Conservation (phyloP, 208 protist species). For the Endotrypanum monterogeii region DNA sequence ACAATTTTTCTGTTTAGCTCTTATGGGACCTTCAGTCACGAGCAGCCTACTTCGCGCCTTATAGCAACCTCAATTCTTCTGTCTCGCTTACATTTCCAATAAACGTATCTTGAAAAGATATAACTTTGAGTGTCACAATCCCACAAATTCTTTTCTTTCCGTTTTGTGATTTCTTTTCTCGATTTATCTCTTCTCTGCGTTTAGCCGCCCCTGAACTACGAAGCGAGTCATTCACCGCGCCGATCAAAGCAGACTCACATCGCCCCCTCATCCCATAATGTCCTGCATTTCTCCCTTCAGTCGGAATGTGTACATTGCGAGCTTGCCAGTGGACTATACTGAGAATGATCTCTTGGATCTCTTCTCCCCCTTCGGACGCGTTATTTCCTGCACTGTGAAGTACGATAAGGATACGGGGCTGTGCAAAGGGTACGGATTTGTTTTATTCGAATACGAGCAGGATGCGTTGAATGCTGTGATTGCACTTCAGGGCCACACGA, state of each 20-base stretch:
- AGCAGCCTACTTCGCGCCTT: not conserved
- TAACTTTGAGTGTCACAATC: not conserved
- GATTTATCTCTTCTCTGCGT: not conserved
- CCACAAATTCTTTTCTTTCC: not conserved
- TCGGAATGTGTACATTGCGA: conserved; percentile 90
- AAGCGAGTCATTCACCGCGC: not conserved
- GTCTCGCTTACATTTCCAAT: not conserved
- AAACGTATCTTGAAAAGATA: too few species aligned
- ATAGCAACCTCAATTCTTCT: not conserved
- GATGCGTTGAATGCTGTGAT: conserved; percentile 59
- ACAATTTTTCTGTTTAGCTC: too few species aligned
- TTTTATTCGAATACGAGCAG: conserved; percentile 73
- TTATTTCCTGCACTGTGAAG: conserved; percentile 76
- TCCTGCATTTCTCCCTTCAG: conserved; percentile 54
- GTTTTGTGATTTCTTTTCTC: not conserved
- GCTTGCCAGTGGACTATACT: conserved; percentile 70
- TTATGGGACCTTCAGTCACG: not conserved
- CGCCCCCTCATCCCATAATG: conserved; percentile 28
- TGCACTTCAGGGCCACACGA: conserved; percentile 62
- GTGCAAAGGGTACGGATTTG: conserved; percentile 88
- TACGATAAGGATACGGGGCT: conserved; percentile 56
- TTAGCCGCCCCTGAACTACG: not conserved
- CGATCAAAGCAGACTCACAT: not conserved
- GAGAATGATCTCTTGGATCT: conserved; percentile 70
- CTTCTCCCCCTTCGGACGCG: conserved; percentile 68